Percentiles rank a stretch among this genome's conserved stretches.
These are phyloP conservation scores for Suillus tomentosus DNA, from an alignment of 768 basidiomycete genomes.

Conservation along the genomic window DNA sequence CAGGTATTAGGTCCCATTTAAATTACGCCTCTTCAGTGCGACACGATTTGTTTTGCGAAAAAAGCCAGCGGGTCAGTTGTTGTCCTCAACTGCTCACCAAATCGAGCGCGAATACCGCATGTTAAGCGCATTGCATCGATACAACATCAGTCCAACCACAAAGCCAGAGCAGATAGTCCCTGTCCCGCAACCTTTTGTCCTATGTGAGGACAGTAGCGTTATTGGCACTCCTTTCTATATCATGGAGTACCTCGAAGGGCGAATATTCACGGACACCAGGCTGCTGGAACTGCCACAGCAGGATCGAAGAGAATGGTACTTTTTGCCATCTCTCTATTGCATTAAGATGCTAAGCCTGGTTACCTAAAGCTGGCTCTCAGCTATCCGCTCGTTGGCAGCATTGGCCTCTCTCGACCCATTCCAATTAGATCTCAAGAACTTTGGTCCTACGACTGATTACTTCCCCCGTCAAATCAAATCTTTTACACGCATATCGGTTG, in stretches of 20 bases:
- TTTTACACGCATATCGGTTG: constrained; percentile 76
- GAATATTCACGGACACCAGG: constrained; percentile 86
- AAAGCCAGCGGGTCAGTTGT: constrained; percentile 84
- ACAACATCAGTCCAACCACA: constrained; percentile 62
- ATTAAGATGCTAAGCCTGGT: not conserved
- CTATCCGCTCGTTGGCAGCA: constrained; percentile 67
- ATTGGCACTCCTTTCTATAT: constrained; percentile 93
- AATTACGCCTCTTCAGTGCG: constrained; percentile 37
- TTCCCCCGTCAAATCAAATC: constrained; percentile 95
- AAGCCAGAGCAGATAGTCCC: constrained; percentile 61
- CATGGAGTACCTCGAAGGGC: constrained; percentile 94
- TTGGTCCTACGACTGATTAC: constrained; percentile 77
- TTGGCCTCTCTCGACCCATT: constrained; percentile 66
- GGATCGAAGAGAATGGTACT: constrained; percentile 74
- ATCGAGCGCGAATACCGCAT: constrained; percentile 92
- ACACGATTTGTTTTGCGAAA: constrained; percentile 84
- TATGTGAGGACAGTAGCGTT: constrained; percentile 78
- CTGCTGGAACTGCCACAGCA: constrained; percentile 68
- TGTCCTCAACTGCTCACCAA: constrained; percentile 92
- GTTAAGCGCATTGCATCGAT: constrained; percentile 70
- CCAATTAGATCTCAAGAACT: constrained; percentile 66
- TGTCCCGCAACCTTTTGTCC: constrained; percentile 78
- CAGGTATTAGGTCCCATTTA: constrained; percentile 2
- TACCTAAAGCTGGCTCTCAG: constrained; percentile 69
- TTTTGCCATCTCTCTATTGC: not conserved